Evolutionary conservation across 2,329 filamentous ascomycete species (phyloP).

Genomic region (Plectosphaerella cucumerina): DNA sequence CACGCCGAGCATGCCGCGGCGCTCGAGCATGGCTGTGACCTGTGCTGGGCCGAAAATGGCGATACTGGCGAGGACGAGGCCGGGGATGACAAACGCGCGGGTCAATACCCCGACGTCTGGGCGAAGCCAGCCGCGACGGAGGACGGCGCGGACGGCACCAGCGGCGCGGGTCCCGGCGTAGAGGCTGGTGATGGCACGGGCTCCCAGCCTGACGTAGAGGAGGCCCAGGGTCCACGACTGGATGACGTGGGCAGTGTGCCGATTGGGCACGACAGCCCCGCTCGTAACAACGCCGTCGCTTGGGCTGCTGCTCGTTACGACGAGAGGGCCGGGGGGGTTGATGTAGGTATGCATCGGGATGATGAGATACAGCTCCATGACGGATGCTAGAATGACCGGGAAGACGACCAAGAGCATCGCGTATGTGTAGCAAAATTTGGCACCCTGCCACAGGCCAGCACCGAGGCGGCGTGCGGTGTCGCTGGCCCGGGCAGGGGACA

Average conservation of each 20-base stretch:
- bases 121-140: slow-evolving; percentile 70
- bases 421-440: slow-evolving; percentile 68
- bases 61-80: slow-evolving; percentile 53
- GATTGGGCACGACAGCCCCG: slow-evolving; percentile 12
- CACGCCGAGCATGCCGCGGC: slow-evolving; percentile 6
- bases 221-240: slow-evolving; percentile 94
- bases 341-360: slow-evolving; percentile 83
- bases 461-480: slow-evolving; percentile 23
- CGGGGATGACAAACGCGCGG: slow-evolving; percentile 79
- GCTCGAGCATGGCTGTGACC: slow-evolving; percentile 16
- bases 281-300: slow-evolving; percentile 17
- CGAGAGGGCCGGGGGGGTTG: slow-evolving; percentile 27
- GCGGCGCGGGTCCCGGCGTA: slow-evolving; percentile 68
- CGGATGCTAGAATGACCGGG: slow-evolving; percentile 71
- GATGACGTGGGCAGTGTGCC: slow-evolving; percentile 77
- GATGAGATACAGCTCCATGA: slow-evolving; percentile 85
- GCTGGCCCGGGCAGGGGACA: slow-evolving; percentile 22
- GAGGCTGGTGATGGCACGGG: slow-evolving; percentile 63
- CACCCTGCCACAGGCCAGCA: slow-evolving; percentile 23
- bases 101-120: slow-evolving; percentile 79
- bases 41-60: slow-evolving; percentile 58
- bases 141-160: slow-evolving; percentile 68
- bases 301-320: slow-evolving; percentile 8
- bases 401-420: slow-evolving; percentile 71
- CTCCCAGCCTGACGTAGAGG: slow-evolving; percentile 78